phyloP scores from a whole-genome alignment of 2,329 filamentous ascomycete species.

The Aureobasidium lini region DNA sequence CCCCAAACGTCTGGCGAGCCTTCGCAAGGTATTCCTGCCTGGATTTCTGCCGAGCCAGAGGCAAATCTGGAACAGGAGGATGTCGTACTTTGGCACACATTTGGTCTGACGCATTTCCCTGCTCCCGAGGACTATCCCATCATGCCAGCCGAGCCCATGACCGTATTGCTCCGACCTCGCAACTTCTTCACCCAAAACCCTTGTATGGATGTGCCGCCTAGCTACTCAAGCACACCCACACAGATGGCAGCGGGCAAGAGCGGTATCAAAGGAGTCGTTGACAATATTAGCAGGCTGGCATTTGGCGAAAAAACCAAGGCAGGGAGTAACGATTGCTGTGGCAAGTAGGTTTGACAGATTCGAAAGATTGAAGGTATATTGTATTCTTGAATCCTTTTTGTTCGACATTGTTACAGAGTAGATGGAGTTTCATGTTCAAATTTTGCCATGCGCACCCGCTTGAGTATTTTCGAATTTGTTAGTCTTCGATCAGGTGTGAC shows the following conservation, averaged over 20 bases:
- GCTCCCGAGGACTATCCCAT: slow-evolving; percentile 85
- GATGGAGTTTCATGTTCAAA: too few relatives aligned
- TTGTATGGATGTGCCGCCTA: slow-evolving; percentile 71
- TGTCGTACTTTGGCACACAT: slow-evolving; percentile 78
- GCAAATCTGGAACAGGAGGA: slow-evolving; percentile 63
- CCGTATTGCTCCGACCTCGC: slow-evolving; percentile 65
- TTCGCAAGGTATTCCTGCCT: slow-evolving; percentile 63
- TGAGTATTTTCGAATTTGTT: too few relatives aligned
- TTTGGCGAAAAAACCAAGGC: slow-evolving; percentile 34
- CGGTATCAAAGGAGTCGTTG: slow-evolving; percentile 36
- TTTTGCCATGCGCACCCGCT: too few relatives aligned
- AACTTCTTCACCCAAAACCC: slow-evolving; percentile 81
- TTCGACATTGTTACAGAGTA: too few relatives aligned
- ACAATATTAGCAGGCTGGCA: slow-evolving; percentile 44
- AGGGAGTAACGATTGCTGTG: slow-evolving; percentile 21
- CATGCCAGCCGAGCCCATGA: slow-evolving; percentile 74
- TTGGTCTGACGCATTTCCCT: slow-evolving; percentile 84
- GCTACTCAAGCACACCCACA: slow-evolving; percentile 64
- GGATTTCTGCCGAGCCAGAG: slow-evolving; percentile 62
- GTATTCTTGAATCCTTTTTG: too few relatives aligned
- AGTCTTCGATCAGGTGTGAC: too few relatives aligned
- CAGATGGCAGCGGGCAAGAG: slow-evolving; percentile 43
- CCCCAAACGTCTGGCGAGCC: slow-evolving; percentile 80
- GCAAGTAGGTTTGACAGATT: not conserved
- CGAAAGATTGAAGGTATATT: not conserved